A percentile compares a stretch with the other conserved stretches of the same genome.
phyloP scores from a whole-genome alignment of 768 basidiomycete genomes.

The Leucogyrophana mollusca region DNA sequence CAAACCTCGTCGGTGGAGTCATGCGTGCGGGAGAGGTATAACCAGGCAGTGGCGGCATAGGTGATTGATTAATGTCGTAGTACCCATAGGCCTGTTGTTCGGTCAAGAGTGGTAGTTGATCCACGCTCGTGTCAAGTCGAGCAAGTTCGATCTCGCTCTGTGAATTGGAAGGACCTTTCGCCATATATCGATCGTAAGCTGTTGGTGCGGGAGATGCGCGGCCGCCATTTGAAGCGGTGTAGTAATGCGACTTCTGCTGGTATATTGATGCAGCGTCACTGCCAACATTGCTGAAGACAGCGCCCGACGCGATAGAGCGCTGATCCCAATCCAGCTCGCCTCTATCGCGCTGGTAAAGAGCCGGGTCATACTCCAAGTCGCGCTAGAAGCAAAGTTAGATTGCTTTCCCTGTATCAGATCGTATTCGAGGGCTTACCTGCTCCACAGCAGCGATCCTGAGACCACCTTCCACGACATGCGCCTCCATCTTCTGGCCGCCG shows the following conservation, averaged over 20 bases:
- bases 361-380: constrained; percentile 83
- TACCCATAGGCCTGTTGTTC: constrained; percentile 16
- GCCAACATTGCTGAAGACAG: constrained; percentile 41
- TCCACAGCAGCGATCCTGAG: constrained; percentile 82
- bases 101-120: constrained; percentile 61
- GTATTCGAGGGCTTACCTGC: constrained; percentile 44
- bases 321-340: constrained; percentile 90
- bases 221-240: constrained; percentile 32
- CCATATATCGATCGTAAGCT: constrained; percentile 61
- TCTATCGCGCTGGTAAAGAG: constrained; percentile 72
- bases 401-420: neutral
- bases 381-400: constrained; percentile 31
- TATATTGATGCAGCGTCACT: constrained; percentile 38
- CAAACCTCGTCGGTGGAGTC: constrained; percentile 24
- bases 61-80: constrained; percentile 12
- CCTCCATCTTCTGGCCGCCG: constrained; percentile 73
- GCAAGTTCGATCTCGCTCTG: constrained; percentile 52
- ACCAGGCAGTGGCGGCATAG: constrained; percentile 22
- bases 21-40: constrained; percentile 20
- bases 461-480: constrained; percentile 73
- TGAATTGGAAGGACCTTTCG: constrained; percentile 38
- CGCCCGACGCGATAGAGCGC: constrained; percentile 66
- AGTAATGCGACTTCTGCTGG: constrained; percentile 40
- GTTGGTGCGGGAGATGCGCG: constrained; percentile 40
- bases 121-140: constrained; percentile 47